Evolutionary conservation across 495 filamentous ascomycete genomes (phyloP).

Genomic region (Annulohypoxylon bovei): DNA sequence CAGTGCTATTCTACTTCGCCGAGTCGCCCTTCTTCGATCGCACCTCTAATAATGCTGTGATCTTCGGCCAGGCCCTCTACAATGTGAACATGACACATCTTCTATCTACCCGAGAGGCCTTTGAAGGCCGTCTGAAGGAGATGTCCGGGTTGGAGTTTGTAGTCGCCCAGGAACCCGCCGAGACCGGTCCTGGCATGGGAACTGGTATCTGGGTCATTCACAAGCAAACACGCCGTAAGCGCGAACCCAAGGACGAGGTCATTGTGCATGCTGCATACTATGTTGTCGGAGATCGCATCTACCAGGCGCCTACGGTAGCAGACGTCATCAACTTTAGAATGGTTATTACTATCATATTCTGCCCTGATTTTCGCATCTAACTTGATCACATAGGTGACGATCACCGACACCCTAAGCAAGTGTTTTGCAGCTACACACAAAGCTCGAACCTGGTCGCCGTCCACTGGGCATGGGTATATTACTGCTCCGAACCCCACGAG

Average conservation of each 20-base stretch:
- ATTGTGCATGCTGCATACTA: constrained; percentile 82
- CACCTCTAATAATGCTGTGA: constrained; percentile 84
- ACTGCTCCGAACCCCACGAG: constrained; percentile 51
- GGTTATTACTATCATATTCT: constrained; percentile 57
- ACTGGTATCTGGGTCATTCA: constrained; percentile 90
- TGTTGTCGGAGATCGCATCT: constrained; percentile 84
- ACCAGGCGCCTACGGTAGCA: constrained; percentile 84
- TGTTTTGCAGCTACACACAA: constrained; percentile 65
- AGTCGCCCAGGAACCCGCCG: constrained; percentile 78
- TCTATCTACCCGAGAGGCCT: constrained; percentile 74
- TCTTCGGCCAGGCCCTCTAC: constrained; percentile 78
- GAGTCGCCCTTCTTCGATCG: constrained; percentile 90
- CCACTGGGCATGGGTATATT: constrained; percentile 77
- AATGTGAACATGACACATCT: constrained; percentile 68
- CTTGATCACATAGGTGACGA: constrained; percentile 49
- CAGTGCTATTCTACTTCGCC: constrained; percentile 89
- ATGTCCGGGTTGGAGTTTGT: constrained; percentile 88
- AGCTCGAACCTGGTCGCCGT: constrained; percentile 76
- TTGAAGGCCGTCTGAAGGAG: constrained; percentile 77
- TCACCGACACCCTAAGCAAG: constrained; percentile 75
- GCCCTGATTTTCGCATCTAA: background rate
- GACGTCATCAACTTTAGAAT: constrained; percentile 81
- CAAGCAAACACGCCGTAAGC: constrained; percentile 81
- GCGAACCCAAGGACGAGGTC: constrained; percentile 69
- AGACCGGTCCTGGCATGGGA: constrained; percentile 68